Conservation (phyloP, 768 basidiomycete genomes). For the Agaricus sinodeliciosus region DNA sequence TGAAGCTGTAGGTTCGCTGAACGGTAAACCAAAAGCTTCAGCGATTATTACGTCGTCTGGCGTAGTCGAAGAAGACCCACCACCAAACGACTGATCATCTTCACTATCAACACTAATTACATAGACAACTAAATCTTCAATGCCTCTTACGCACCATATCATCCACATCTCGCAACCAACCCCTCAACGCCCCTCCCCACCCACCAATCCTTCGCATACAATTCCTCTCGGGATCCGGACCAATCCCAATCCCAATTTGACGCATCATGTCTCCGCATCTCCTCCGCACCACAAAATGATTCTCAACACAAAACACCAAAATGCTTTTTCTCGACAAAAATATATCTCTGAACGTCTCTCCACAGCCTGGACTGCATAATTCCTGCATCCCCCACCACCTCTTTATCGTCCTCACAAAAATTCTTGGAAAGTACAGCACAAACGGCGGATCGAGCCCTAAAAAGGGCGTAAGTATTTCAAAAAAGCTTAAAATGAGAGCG, state of each 20-base stretch:
- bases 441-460: slow-evolving; percentile 68
- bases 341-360: slow-evolving; percentile 33
- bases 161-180: slow-evolving; percentile 33
- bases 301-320: slow-evolving; percentile 41
- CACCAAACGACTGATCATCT: too few species aligned
- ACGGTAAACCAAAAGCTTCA: slow-evolving; percentile 31
- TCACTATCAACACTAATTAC: too few species aligned
- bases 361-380: slow-evolving; percentile 41
- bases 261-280: slow-evolving; percentile 21
- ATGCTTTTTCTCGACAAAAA: slow-evolving; percentile 49
- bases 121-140: too few species aligned
- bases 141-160: slow-evolving; percentile 17
- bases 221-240: slow-evolving; percentile 19
- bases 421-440: slow-evolving; percentile 51
- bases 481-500: too few species aligned
- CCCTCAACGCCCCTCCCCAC: slow-evolving; percentile 35
- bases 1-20: slow-evolving; percentile 36
- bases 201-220: slow-evolving; percentile 48
- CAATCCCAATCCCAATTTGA: slow-evolving; percentile 24
- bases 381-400: slow-evolving; percentile 29
- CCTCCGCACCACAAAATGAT: slow-evolving; percentile 30
- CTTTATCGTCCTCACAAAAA: slow-evolving; percentile 45
- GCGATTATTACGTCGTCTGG: slow-evolving; percentile 66
- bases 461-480: too few species aligned
- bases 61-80: not conserved